Conservation (phyloP, 108 stramenopile species). For the Skeletonema potamos region DNA sequence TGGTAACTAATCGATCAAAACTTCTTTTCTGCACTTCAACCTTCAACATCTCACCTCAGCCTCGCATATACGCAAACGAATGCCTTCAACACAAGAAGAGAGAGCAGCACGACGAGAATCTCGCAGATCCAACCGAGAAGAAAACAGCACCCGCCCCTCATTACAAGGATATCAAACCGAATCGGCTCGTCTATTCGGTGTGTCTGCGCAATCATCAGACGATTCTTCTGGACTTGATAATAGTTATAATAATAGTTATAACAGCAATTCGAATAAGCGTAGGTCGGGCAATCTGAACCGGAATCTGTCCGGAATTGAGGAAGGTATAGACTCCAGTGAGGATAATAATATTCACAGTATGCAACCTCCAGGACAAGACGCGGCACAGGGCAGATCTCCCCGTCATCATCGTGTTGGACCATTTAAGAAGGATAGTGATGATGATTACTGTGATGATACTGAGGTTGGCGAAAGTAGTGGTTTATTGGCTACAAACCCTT, state of each 20-base stretch:
- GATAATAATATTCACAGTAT: background rate
- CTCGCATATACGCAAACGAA: background rate
- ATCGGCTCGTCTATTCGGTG: background rate
- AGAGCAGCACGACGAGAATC: background rate
- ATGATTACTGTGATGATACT: background rate
- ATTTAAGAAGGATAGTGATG: background rate
- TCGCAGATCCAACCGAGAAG: background rate
- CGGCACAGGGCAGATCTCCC: background rate
- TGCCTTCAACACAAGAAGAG: background rate
- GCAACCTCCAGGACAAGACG: background rate
- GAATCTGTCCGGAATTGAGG: background rate
- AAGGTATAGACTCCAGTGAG: background rate
- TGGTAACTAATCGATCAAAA: background rate
- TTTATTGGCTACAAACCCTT: background rate
- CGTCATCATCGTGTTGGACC: background rate
- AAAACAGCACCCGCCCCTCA: background rate
- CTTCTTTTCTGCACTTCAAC: background rate
- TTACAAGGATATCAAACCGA: background rate
- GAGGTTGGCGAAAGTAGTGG: background rate
- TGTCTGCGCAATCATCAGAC: background rate
- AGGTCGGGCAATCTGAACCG: background rate
- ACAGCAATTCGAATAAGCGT: background rate
- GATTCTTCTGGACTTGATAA: background rate
- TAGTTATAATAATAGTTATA: background rate
- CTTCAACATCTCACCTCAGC: background rate